Evolutionary conservation across 768 basidiomycete genomes (phyloP), one percentile per base, ranked within the genome.

Genomic region (Suillus weaverae): DNA sequence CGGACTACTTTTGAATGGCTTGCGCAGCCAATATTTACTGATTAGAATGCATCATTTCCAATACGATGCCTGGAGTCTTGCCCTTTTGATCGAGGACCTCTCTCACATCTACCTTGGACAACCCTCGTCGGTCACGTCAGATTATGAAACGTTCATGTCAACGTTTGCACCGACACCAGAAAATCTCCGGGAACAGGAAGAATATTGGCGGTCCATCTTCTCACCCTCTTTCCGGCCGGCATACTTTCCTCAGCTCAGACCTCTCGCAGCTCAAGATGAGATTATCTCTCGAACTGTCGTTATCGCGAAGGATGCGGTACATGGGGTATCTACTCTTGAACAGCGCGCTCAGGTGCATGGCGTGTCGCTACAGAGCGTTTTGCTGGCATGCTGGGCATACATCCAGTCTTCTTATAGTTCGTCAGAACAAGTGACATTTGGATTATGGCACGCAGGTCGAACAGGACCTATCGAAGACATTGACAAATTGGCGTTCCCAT

Each of bases 21-120:
- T 60, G 0, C 54, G 50, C 33, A 53, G 48, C 10, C 64, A 59
- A n/a, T 76, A 72, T 53, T 62, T 78, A 5, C 56, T 78, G 10
- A 60, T 78, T n/a, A 70, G 72, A n/a, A 71, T 84, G 38, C 81
- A 84, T 63, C 83, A 84, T 69, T 81, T 82, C 71, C 83, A 83
- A 70, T 84, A 83, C 67, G 83, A 84, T 59, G 83, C 81, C 8
- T 79, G 81, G 80, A 82, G 81, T 68, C 70, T 84, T 36, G 74
- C 69, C 33, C 72, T 83, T 30, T 67, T 84, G 14, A 57, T 81
- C 2, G 71, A 79, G 60, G 81, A 83, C 63, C 74, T 84, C n/a
- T 67, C 72, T 14, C 67, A 69, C 6, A 39, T 81, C 18, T 84
- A 81, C 67, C 63, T 66, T 5, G 76, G 72, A 5, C 61, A 65